These are phyloP conservation scores for Fusarium austroafricanum DNA, from an alignment of 2,329 filamentous ascomycete species.

Conservation along the genomic window DNA sequence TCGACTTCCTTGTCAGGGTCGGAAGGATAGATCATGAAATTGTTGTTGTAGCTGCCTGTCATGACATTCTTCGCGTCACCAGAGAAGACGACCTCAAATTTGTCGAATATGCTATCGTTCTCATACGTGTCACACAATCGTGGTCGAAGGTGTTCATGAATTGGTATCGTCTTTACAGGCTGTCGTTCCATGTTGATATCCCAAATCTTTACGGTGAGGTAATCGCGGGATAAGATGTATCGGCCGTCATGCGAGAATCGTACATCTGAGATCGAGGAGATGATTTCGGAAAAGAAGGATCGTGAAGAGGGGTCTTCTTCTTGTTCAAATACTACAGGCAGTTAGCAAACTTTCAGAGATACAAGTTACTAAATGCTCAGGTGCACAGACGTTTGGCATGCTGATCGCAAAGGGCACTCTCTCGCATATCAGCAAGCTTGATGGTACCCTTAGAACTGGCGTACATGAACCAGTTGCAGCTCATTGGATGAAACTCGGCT, in stretches of 20 bases:
- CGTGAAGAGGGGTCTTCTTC: slow-evolving; percentile 97
- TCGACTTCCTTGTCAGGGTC: slow-evolving; percentile 97
- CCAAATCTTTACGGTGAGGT: slow-evolving; percentile 99
- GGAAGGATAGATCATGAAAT: slow-evolving; percentile 99
- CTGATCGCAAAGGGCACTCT: slow-evolving; percentile 94
- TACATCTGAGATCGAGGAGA: slow-evolving; percentile 98
- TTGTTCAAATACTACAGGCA: slow-evolving; percentile 87
- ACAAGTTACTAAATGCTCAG: neutral
- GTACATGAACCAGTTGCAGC: slow-evolving; percentile 99
- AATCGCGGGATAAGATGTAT: slow-evolving; percentile 97
- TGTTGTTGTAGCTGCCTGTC: slow-evolving; percentile 99
- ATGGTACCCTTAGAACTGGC: slow-evolving; percentile 99
- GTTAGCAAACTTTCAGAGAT: slow-evolving; percentile 37
- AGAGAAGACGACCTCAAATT: slow-evolving; percentile 99
- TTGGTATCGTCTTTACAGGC: slow-evolving; percentile 97
- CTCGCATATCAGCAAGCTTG: slow-evolving; percentile 98
- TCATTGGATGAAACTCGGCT: slow-evolving; percentile 94
- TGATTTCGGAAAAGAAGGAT: slow-evolving; percentile 99
- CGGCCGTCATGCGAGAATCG: slow-evolving; percentile 96
- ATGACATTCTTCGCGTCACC: slow-evolving; percentile 99
- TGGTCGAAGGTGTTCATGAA: slow-evolving; percentile 95
- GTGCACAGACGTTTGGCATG: slow-evolving; percentile 83
- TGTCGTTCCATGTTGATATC: slow-evolving; percentile 99
- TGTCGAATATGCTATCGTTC: slow-evolving; percentile 99
- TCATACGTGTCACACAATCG: slow-evolving; percentile 98